Conservation (phyloP, 1,284 basidiomycete genomes). For the Sanghuangporus sanghuang region DNA sequence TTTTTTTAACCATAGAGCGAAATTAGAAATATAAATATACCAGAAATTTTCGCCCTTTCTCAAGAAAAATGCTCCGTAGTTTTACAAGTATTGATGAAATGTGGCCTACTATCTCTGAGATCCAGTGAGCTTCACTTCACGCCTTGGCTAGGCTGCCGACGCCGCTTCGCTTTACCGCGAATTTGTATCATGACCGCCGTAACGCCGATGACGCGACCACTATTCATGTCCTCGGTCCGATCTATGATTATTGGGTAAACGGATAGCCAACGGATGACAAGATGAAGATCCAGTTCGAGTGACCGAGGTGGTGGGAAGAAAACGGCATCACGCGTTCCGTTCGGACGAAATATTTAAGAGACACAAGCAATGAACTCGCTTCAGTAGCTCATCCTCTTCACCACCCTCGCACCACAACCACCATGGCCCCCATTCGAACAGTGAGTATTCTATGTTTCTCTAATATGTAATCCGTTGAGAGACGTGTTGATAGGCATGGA, state of each 20-base stretch:
- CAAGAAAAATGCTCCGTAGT: too few species aligned
- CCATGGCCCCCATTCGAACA: constrained; percentile 57
- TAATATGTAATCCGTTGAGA: not conserved
- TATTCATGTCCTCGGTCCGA: not conserved
- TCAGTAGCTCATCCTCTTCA: not conserved
- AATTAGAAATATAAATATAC: too few species aligned
- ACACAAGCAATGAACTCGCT: not conserved
- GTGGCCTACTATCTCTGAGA: not conserved
- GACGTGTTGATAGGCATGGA: constrained; percentile 53
- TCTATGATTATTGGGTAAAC: not conserved
- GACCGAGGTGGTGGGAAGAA: not conserved
- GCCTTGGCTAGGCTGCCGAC: not conserved
- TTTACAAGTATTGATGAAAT: too few species aligned
- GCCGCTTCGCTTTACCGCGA: not conserved
- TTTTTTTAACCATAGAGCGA: too few species aligned
- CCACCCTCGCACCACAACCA: constrained; percentile 15
- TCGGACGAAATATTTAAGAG: constrained; percentile 4
- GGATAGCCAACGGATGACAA: not conserved
- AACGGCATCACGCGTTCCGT: not conserved
- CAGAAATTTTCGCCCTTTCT: too few species aligned
- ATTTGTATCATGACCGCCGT: not conserved
- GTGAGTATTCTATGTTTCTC: constrained; percentile 30
- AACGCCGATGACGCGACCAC: not conserved
- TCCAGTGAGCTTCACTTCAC: not conserved
- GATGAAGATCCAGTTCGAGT: not conserved